These are phyloP conservation scores for Thalia dealbata DNA, from an alignment of 176 grass and related monocot species.

Conservation along the genomic window DNA sequence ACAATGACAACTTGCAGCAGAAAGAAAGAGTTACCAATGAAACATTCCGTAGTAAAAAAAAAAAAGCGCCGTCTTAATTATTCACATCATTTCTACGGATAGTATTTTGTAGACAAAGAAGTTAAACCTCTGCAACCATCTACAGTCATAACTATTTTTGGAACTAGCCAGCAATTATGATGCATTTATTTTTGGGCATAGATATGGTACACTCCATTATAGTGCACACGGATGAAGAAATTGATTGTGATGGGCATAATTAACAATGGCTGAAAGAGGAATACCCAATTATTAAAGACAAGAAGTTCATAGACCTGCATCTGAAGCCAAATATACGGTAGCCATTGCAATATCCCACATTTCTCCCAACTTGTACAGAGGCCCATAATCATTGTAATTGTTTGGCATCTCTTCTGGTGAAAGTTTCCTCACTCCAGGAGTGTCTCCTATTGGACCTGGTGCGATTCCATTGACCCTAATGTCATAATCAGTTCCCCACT, in stretches of 20 bases:
- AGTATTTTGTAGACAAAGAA: neutral
- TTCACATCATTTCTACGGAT: neutral
- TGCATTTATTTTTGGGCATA: neutral
- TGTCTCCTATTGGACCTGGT: constrained; percentile 65
- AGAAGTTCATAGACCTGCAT: constrained; percentile 45
- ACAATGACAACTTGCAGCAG: neutral
- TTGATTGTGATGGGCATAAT: neutral
- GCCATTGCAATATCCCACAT: constrained; percentile 93
- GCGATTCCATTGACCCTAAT: constrained; percentile 92
- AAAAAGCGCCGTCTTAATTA: neutral
- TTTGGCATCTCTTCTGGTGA: constrained; percentile 68
- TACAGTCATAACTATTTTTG: neutral
- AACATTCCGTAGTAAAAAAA: neutral
- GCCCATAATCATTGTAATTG: constrained; percentile 30
- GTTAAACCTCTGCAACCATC: neutral
- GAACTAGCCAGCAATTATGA: neutral
- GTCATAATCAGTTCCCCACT: constrained; percentile 95
- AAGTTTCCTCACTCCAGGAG: constrained; percentile 90
- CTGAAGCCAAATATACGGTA: constrained; percentile 72
- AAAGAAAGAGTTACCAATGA: neutral
- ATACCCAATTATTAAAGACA: neutral
- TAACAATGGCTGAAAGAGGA: neutral
- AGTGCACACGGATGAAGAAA: neutral
- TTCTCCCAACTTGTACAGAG: constrained; percentile 65
- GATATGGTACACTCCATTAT: neutral